Percentiles rank a stretch among this genome's conserved stretches.
Evolutionary conservation across 352 stramenopile species (phyloP).

Genomic region (Pythium grandisporangium): DNA sequence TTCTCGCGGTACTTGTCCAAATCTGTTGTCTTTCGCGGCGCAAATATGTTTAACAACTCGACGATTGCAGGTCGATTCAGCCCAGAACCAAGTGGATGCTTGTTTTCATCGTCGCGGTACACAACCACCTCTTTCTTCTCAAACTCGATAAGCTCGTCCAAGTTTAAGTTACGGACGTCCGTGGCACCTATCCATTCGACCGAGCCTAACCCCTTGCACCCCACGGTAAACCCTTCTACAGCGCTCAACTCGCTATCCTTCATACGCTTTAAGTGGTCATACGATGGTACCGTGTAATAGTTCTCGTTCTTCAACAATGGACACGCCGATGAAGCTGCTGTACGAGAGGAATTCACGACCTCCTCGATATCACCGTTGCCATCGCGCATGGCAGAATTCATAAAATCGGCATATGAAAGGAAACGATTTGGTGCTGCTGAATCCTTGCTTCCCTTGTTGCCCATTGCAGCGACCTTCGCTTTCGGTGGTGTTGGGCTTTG

Average conservation of each 20-base stretch:
- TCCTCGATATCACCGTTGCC: conserved; percentile 19
- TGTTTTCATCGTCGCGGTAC: conserved; percentile 77
- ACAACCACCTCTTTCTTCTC: conserved; percentile 84
- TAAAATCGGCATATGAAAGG: conserved; percentile 77
- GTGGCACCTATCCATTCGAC: conserved; percentile 78
- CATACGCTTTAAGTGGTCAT: conserved; percentile 62
- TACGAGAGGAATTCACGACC: too few relatives aligned
- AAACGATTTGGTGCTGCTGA: conserved; percentile 24
- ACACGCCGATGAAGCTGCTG: conserved; percentile 31
- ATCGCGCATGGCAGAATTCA: conserved; percentile 41
- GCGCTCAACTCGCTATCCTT: conserved; percentile 51
- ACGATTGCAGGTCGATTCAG: conserved; percentile 76
- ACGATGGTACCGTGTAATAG: conserved; percentile 74
- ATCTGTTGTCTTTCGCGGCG: conserved; percentile 44
- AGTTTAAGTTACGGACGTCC: conserved; percentile 67
- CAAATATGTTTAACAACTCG: conserved; percentile 70
- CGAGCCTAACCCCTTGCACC: conserved; percentile 65
- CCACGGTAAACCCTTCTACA: conserved; percentile 72
- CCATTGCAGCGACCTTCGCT: not conserved
- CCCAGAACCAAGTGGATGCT: conserved; percentile 60
- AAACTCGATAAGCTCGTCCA: conserved; percentile 74
- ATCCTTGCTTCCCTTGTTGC: not conserved
- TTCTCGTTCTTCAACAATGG: conserved; percentile 62
- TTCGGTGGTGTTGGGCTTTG: not conserved
- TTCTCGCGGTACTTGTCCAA: conserved; percentile 63